These are phyloP conservation scores for Trichoderma sp. DNA, from an alignment of 2,329 filamentous ascomycete genomes.

Conservation along the genomic window DNA sequence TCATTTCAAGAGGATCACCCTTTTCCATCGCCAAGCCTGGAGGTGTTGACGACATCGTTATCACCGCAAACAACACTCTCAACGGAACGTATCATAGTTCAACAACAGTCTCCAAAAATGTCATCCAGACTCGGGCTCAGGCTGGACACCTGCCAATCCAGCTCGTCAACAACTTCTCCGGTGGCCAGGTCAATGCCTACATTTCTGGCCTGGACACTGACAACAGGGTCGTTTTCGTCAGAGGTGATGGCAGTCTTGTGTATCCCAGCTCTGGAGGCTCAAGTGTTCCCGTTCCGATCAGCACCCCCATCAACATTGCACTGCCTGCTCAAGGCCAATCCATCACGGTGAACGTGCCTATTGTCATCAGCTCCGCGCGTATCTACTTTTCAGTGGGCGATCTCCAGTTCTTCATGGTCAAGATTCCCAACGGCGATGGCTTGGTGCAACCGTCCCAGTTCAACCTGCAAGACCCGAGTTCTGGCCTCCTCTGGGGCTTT, in stretches of 20 bases:
- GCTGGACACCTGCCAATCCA: slow-evolving; percentile 27
- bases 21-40: not conserved
- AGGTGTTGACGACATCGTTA: not conserved
- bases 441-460: slow-evolving; percentile 49
- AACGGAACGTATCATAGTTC: not conserved
- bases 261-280: slow-evolving; percentile 42
- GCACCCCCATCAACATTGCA: slow-evolving; percentile 43
- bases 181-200: slow-evolving; percentile 42
- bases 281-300: slow-evolving; percentile 36
- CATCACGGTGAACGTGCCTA: slow-evolving; percentile 40
- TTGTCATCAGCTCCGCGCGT: slow-evolving; percentile 41
- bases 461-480: slow-evolving; percentile 43
- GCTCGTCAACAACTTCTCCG: slow-evolving; percentile 44
- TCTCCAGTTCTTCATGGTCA: slow-evolving; percentile 43
- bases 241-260: slow-evolving; percentile 38
- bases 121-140: slow-evolving; percentile 3
- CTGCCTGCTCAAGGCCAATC: slow-evolving; percentile 39
- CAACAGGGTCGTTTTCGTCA: slow-evolving; percentile 42
- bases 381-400: slow-evolving; percentile 45
- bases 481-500: slow-evolving; percentile 48
- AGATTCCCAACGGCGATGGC: slow-evolving; percentile 31
- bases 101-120: not conserved
- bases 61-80: slow-evolving; percentile 1
- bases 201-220: slow-evolving; percentile 43
- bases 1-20: not conserved